Evolutionary conservation across 139 green algal species (phyloP), one percentile per base, ranked within the genome.

Genomic region (Eudorina sp.): DNA sequence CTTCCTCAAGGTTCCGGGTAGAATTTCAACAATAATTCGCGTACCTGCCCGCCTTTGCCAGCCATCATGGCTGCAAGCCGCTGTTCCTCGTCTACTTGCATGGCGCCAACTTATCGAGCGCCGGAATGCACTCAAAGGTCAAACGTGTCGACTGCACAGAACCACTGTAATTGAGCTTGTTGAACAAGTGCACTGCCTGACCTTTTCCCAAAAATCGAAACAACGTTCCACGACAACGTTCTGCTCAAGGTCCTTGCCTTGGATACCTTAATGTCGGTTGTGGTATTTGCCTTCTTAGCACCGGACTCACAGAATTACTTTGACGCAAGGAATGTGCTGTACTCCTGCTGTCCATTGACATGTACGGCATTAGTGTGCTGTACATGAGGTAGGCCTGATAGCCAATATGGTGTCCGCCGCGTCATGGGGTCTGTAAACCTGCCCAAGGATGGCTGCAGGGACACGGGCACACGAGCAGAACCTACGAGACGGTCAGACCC

Each of bases 51-150:
- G 19, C 78, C 78, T 29, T 85, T 55, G 4, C 25, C 55, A 45
- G 78, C 78, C 78, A 85, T 85, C 78, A 85, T 85, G 11, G 78
- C 55, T 21, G 78, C 78, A 16, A 85, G 29, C 8, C 27, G 55
- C 58, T 74, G 55, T 55, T 85, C 55, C 21, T 85, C 78, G 21
- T 72, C 78, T 29, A 43, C 53, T 55, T 85, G 55, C 77, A 58
- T 75, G n/a, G 66, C 66, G 66, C 66, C 66, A 75, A 75, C 55
- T 66, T n/a, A 16, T 25, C 51, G 13, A 13, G 51, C 16, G 51
- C 16, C 51, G 51, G 51, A 58, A 58, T 58, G n/a, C n/a, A n/a
- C n/a, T 58, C 16, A 58, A 16, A 58, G 51, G 51, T 58, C 16
- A 13, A 16, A 58, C 51, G 51, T 16, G 16, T 16, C 51, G 16